Conservation (phyloP, 805 yeast species). For the Cyberlindnera veronae region DNA sequence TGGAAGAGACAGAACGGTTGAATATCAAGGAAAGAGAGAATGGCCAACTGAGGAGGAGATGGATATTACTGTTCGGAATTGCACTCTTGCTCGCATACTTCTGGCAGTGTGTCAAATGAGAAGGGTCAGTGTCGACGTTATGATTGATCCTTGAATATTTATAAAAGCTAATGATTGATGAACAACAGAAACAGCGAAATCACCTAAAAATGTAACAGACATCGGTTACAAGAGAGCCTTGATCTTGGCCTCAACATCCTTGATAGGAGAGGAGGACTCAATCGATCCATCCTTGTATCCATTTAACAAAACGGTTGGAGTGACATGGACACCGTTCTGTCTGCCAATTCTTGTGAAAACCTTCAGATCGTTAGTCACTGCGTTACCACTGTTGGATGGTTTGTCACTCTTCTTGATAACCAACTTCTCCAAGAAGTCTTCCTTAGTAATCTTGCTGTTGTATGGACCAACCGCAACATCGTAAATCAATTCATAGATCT, state of each 20-base stretch:
- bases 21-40: conserved; percentile 5
- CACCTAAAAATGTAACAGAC: too few species aligned
- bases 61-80: not conserved
- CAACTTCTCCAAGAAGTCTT: conserved; percentile 31
- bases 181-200: not conserved
- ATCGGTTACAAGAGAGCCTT: conserved; percentile 14
- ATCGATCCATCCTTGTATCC: conserved; percentile 58
- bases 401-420: conserved; percentile 24
- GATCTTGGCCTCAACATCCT: conserved; percentile 31
- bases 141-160: not conserved
- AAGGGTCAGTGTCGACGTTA: too few species aligned
- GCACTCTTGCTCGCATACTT: conserved; percentile 1
- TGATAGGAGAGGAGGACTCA: conserved; percentile 58
- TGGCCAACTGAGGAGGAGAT: conserved; percentile 4
- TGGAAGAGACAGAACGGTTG: conserved; percentile 13
- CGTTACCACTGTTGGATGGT: conserved; percentile 52
- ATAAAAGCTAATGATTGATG: not conserved
- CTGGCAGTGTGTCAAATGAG: not conserved
- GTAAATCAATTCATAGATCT: conserved; percentile 52
- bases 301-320: conserved; percentile 73
- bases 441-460: conserved; percentile 25
- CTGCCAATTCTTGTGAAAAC: conserved; percentile 70
- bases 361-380: conserved; percentile 59
- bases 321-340: conserved; percentile 78
- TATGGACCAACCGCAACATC: conserved; percentile 45